Evolutionary conservation across 164 flowering plant genomes (phyloP), one percentile per base, ranked within the genome.

Genomic region (Tinospora cordifolia): DNA sequence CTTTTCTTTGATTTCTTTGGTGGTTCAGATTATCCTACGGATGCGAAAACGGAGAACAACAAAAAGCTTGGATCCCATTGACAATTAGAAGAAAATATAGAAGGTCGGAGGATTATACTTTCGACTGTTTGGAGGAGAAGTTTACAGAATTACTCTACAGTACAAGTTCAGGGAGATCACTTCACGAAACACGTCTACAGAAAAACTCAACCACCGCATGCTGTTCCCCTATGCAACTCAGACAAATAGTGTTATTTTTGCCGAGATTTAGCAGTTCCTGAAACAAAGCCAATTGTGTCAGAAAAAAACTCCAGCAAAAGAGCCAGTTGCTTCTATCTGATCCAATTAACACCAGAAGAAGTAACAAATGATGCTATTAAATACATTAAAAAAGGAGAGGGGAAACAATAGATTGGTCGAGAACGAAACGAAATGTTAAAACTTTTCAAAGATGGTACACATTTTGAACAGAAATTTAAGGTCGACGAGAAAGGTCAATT

Each of bases 101-200:
- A 24, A 11, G 17, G 2, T 3, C 14, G 63, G 46, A 6, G 46
- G 47, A n/a, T 12, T 8, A 62, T 3, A 0, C 21, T 7, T 62
- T 36, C 21, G 8, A 11, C 15, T 5, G 11, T 69, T 27, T 47
- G 67, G 57, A 11, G 72, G 8, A 36, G 65, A 27, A 24, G 71
- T 41, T 80, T 88, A 91, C 85, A 93, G 90, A 79, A 93, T 93
- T 15, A 93, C 96, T 62, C 83, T 83, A 59, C 98, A 93, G 59
- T 88, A 88, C 63, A 91, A 73, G 81, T 91, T 88, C 87, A 93
- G 82, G 24, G 93, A 83, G 69, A 88, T 72, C 38, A 90, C 87
- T 84, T 80, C 86, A 3, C 90, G 86, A 69, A 77, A 79, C 47
- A 89, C 96, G 62, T 88, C 90, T 58, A 89, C 81, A n/a, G 93